A percentile compares a stretch with the other conserved stretches of the same genome.
Evolutionary conservation across 2,329 filamentous ascomycete species (phyloP).

Genomic region (Cadophora luteo-olivacea): DNA sequence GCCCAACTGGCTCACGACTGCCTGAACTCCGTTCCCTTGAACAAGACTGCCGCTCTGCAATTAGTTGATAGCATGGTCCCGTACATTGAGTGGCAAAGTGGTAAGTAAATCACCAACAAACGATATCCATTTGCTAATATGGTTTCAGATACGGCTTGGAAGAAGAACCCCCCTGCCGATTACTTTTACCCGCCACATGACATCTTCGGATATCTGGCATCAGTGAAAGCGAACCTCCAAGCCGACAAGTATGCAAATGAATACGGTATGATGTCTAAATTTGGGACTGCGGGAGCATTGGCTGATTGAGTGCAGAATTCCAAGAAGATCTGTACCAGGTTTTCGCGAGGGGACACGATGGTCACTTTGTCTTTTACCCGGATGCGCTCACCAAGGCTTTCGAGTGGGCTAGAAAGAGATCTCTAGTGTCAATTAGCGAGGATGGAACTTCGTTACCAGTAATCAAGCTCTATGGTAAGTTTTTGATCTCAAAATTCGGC

Average conservation of each 20-base stretch:
- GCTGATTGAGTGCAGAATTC: conserved; percentile 29
- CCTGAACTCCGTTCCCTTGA: conserved; percentile 41
- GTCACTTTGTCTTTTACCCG: conserved; percentile 65
- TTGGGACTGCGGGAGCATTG: background rate
- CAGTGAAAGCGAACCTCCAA: conserved; percentile 52
- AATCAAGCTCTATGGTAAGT: conserved; percentile 58
- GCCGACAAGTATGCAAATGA: conserved; percentile 56
- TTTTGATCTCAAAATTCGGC: background rate
- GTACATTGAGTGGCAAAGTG: conserved; percentile 43
- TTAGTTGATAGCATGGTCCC: conserved; percentile 39
- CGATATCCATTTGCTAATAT: conserved; percentile 19
- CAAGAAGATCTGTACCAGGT: conserved; percentile 56
- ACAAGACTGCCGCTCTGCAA: conserved; percentile 37
- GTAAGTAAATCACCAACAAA: conserved; percentile 26
- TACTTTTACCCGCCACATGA: conserved; percentile 58
- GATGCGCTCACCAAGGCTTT: conserved; percentile 59
- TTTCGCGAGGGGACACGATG: conserved; percentile 65
- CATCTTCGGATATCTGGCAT: conserved; percentile 52
- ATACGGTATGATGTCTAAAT: conserved; percentile 42
- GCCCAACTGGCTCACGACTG: conserved; percentile 42
- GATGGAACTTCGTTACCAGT: conserved; percentile 65
- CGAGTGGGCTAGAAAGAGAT: conserved; percentile 54
- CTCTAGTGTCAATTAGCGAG: conserved; percentile 64
- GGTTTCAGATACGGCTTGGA: conserved; percentile 40
- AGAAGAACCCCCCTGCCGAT: conserved; percentile 57